Evolutionary conservation across 2,329 filamentous ascomycete genomes (phyloP), one percentile per base, ranked within the genome.

Genomic region (Fusarium chaquense): DNA sequence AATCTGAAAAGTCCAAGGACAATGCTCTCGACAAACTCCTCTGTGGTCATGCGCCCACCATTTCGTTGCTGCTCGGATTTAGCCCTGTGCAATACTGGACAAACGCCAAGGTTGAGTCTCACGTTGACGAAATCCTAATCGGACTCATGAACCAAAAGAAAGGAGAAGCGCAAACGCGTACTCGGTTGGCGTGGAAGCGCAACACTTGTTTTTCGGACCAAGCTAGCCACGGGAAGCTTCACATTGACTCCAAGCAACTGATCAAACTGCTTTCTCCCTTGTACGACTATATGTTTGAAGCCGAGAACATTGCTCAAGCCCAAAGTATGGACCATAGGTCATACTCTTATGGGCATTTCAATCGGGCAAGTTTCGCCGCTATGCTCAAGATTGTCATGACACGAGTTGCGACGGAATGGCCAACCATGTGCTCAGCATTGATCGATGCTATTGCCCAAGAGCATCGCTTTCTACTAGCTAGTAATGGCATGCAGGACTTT

Each of bases 21-120:
- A 55, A 73, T 22, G 73, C 76, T 9, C 76, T 85, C 18, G 76
- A 83, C 15, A 74, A 74, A 5, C 69, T 87, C 10, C 79, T 89
- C 1, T 80, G 81, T 44, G 84, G 83, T 1, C 78, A 87, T 61
- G 79, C 83, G 1, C 74, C 79, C 0, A 84, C 83, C 0, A 71
- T 88, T 7, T 82, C 83, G 4, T 67, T 85, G 9, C 73, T 90
- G 0, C 74, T 89, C 5, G 87, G 86, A 1, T 69, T 90, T 33
- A 78, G 74, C 1, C 82, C 83, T 1, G 76, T 83, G 10, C 83
- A 86, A 65, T 84, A 82, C 70, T 86, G 81, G 81, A 85, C 85
- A 4, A 85, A 86, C 67, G 72, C 82, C 9, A 83, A 81, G 16
- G 71, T 76, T 5, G 73, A 78, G 6, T 82, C 82, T 3, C 77